Evolutionary conservation across 163 green algal genomes (phyloP), one percentile per base, ranked within the genome.

Genomic region (Trebouxia gelatinosa): DNA sequence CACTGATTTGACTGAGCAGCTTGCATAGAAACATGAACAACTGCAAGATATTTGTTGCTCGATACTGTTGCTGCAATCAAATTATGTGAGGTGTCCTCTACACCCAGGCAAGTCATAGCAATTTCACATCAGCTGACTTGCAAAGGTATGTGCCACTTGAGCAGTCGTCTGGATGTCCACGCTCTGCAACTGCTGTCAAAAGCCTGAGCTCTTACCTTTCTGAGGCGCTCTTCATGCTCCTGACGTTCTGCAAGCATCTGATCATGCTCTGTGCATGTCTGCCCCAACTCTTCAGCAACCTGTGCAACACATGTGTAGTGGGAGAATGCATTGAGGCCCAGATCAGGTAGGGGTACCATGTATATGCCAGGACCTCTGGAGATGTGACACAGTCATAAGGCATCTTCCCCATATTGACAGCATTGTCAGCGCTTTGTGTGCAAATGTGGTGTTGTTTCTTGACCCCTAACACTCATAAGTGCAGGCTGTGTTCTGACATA

Each of bases 161-260:
- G n/a, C n/a, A n/a, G n/a, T n/a, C n/a, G n/a, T n/a, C n/a, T n/a
- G n/a, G n/a, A n/a, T n/a, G n/a, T n/a, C n/a, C n/a, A n/a, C n/a
- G n/a, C n/a, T n/a, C n/a, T n/a, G n/a, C n/a, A n/a, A n/a, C n/a
- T n/a, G n/a, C n/a, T n/a, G n/a, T n/a, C n/a, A n/a, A n/a, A n/a
- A n/a, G n/a, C n/a, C n/a, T n/a, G n/a, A n/a, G n/a, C n/a, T n/a
- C 62, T 16, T 43, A 78, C 70, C 70, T 64, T 64, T 5, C 6
- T 48, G 50, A 78, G 11, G 19, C 31, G 57, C 13, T 87, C 85
- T 71, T 89, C 85, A 67, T 87, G 80, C 62, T 77, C 78, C n/a
- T 84, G 50, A 16, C 85, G 78, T 70, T 86, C 80, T 35, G 48
- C 43, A 38, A 80, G 38, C 85, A 89, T 86, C 46, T 78, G 70